A percentile compares a stretch with the other conserved stretches of the same genome.
Evolutionary conservation across 2,329 filamentous ascomycete species (phyloP).

Genomic region (Pyrenochaeta sp.): DNA sequence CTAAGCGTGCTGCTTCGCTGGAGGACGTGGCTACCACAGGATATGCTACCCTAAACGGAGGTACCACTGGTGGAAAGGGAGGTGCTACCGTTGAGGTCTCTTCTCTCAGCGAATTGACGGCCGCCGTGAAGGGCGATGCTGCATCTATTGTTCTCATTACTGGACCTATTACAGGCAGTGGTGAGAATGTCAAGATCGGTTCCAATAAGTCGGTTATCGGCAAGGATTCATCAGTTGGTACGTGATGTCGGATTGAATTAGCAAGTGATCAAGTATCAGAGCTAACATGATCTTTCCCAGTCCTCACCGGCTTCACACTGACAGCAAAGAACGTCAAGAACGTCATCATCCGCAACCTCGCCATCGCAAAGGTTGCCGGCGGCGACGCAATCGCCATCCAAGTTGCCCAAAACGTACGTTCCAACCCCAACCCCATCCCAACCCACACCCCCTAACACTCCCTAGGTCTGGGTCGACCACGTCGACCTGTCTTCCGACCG

Average conservation of each 20-base stretch:
- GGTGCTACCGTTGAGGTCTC: slow-evolving; percentile 46
- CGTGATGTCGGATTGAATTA: slow-evolving; percentile 2
- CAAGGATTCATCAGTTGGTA: slow-evolving; percentile 53
- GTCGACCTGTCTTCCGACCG: slow-evolving; percentile 68
- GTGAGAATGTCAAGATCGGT: slow-evolving; percentile 53
- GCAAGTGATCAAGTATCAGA: not conserved
- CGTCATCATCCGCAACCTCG: slow-evolving; percentile 66
- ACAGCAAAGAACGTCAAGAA: slow-evolving; percentile 59
- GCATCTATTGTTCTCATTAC: slow-evolving; percentile 57
- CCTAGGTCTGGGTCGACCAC: slow-evolving; percentile 71
- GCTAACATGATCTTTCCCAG: slow-evolving; percentile 17
- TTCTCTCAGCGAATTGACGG: slow-evolving; percentile 49
- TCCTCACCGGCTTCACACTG: slow-evolving; percentile 57
- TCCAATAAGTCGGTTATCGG: slow-evolving; percentile 62
- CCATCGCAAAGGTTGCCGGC: slow-evolving; percentile 58
- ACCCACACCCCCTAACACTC: slow-evolving; percentile 4
- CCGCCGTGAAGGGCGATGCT: slow-evolving; percentile 54
- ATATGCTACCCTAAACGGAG: slow-evolving; percentile 45
- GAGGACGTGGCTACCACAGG: slow-evolving; percentile 39
- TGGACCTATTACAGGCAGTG: slow-evolving; percentile 53
- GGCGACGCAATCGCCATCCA: slow-evolving; percentile 63
- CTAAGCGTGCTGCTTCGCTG: slow-evolving; percentile 37
- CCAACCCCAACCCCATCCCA: too few relatives aligned
- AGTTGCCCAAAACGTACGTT: slow-evolving; percentile 53
- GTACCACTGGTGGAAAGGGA: slow-evolving; percentile 50